Evolutionary conservation across 1,139 yeast genomes (phyloP).

Genomic region (Lodderomyces pseudojiufengensis): DNA sequence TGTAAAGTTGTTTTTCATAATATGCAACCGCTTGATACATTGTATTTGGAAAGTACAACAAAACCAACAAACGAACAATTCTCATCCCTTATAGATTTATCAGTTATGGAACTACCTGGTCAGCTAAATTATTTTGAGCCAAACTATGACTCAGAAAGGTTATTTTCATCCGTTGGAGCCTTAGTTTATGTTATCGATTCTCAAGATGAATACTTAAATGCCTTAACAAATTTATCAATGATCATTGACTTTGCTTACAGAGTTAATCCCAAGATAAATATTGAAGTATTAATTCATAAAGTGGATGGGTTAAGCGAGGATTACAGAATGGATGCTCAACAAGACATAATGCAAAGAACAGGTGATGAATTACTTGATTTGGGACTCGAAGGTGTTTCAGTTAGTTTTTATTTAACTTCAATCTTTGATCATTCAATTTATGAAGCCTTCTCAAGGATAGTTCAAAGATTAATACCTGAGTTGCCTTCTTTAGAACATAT

Average conservation of each 20-base stretch:
- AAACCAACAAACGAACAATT: constrained; percentile 81
- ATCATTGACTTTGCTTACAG: constrained; percentile 86
- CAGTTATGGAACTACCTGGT: constrained; percentile 96
- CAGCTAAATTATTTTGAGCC: constrained; percentile 89
- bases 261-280: constrained; percentile 79
- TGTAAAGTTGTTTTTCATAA: constrained; percentile 94
- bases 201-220: constrained; percentile 92
- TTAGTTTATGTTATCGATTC: constrained; percentile 90
- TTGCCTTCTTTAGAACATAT: constrained; percentile 84
- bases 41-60: constrained; percentile 85
- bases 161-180: constrained; percentile 86
- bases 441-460: constrained; percentile 91
- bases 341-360: constrained; percentile 94
- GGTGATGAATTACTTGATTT: constrained; percentile 89
- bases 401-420: constrained; percentile 85
- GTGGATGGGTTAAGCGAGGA: constrained; percentile 95
- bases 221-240: constrained; percentile 82
- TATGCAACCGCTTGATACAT: constrained; percentile 93
- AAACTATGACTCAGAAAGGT: constrained; percentile 68
- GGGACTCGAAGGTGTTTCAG: constrained; percentile 88
- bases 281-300: constrained; percentile 91
- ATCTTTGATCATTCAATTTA: constrained; percentile 94
- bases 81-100: constrained; percentile 75
- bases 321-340: constrained; percentile 87
- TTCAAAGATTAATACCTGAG: constrained; percentile 87